These are phyloP conservation scores for Tausonia pullulans DNA, from an alignment of 1,284 basidiomycete genomes.

Conservation along the genomic window DNA sequence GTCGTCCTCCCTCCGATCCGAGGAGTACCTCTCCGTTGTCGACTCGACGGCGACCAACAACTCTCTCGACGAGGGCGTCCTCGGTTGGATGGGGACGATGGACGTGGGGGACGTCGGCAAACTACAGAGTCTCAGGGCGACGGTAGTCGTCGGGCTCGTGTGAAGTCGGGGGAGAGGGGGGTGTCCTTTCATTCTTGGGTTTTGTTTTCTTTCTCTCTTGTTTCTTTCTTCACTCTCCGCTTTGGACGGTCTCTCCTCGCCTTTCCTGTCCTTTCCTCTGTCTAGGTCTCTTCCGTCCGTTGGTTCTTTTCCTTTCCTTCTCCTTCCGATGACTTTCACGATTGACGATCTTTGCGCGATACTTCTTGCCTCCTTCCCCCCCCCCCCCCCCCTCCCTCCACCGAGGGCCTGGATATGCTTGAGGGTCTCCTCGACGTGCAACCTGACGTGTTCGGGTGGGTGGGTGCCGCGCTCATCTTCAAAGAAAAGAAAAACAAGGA, in stretches of 20 bases:
- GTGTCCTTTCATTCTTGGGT: background rate
- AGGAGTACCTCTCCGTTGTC: conserved; percentile 31
- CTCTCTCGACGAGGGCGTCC: conserved; percentile 41
- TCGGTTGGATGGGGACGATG: conserved; percentile 34
- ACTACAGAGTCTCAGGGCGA: conserved; percentile 50
- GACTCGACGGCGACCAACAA: conserved; percentile 38
- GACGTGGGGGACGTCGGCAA: conserved; percentile 22
- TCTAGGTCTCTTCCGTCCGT: background rate
- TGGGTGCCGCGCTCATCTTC: no score
- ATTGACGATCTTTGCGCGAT: no score
- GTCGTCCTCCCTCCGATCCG: conserved; percentile 31
- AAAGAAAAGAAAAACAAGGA: no score
- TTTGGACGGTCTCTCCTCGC: background rate
- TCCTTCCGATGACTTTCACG: no score
- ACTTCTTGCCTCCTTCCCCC: no score
- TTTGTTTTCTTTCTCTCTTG: background rate
- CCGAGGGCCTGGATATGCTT: no score
- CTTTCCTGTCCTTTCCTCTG: background rate
- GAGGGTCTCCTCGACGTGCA: no score
- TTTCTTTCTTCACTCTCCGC: background rate
- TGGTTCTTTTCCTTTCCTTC: no score
- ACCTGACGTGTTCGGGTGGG: no score
- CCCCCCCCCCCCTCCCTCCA: no score
- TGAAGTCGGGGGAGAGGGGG: no score
- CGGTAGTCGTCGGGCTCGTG: conserved; percentile 33